Conservation (phyloP, 371 early-diverging fungal species). For the Smittium mucronatum region DNA sequence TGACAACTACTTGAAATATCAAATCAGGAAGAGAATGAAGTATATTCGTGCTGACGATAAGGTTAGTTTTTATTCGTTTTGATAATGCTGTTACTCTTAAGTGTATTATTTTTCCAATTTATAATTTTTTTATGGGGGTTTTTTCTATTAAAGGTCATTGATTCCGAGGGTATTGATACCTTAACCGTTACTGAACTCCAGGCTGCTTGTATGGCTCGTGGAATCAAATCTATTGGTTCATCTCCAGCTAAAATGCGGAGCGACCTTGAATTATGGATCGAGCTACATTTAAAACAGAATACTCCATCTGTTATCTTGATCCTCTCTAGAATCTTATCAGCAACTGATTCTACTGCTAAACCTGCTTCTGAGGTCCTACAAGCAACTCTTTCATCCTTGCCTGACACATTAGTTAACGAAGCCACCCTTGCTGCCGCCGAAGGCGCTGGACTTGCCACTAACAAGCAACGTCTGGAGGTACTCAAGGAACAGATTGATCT, state of each 20-base stretch:
- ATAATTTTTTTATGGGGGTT: slow-evolving; percentile 7
- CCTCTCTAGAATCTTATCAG: slow-evolving; percentile 78
- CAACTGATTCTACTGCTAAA: slow-evolving; percentile 44
- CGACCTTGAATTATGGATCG: slow-evolving; percentile 87
- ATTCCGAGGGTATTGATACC: slow-evolving; percentile 75
- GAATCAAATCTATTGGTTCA: slow-evolving; percentile 74
- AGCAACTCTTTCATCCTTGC: slow-evolving; percentile 84
- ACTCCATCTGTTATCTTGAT: slow-evolving; percentile 88
- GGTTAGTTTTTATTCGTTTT: background rate
- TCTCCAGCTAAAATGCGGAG: slow-evolving; percentile 74
- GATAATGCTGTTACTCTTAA: too few relatives aligned
- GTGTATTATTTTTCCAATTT: slow-evolving; percentile 23
- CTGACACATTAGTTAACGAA: slow-evolving; percentile 79
- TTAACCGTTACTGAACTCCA: slow-evolving; percentile 77
- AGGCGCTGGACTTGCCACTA: slow-evolving; percentile 73
- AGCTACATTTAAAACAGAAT: slow-evolving; percentile 77
- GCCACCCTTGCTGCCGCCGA: slow-evolving; percentile 80
- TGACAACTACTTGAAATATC: slow-evolving; percentile 81
- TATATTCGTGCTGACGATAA: slow-evolving; percentile 80
- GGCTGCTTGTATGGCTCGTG: slow-evolving; percentile 77
- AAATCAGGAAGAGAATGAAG: slow-evolving; percentile 70
- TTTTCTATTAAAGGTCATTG: slow-evolving; percentile 42
- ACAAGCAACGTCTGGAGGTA: slow-evolving; percentile 83
- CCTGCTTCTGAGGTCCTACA: slow-evolving; percentile 66
- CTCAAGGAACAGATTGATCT: slow-evolving; percentile 89